Evolutionary conservation across 202 grass and related monocot genomes (phyloP).

Genomic region (Miscanthus sacchariflorus): DNA sequence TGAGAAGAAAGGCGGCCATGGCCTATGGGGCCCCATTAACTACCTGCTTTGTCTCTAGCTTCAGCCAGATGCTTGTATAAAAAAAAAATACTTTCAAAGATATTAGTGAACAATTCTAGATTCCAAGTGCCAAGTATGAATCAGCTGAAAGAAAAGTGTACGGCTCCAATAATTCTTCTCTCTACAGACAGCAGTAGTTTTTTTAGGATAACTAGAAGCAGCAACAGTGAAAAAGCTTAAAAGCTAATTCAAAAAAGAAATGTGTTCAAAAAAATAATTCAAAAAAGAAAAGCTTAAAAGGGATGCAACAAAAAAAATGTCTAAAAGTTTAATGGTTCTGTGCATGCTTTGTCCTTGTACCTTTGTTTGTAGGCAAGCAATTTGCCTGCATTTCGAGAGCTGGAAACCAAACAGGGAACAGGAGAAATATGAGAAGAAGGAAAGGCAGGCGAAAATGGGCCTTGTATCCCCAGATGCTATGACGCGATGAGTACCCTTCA

Average conservation of each 20-base stretch:
- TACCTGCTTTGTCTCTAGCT: background rate
- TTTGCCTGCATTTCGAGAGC: too few relatives aligned
- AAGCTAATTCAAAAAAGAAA: too few relatives aligned
- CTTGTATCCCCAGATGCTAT: too few relatives aligned
- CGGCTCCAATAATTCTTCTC: background rate
- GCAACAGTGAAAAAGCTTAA: background rate
- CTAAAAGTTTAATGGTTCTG: background rate
- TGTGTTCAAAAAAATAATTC: too few relatives aligned
- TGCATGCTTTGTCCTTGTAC: background rate
- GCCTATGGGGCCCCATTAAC: background rate
- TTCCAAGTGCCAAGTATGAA: background rate
- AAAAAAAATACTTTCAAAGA: background rate
- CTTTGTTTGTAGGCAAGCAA: too few relatives aligned
- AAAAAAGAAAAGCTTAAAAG: background rate
- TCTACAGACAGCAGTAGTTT: background rate
- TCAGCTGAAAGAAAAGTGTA: background rate
- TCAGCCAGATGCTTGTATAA: background rate
- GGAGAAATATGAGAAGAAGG: too few relatives aligned
- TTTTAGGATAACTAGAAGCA: background rate
- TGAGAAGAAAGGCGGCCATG: background rate
- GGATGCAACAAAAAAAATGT: background rate
- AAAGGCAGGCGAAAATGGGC: too few relatives aligned
- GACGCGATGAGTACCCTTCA: too few relatives aligned
- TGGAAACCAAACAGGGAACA: too few relatives aligned
- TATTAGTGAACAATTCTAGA: background rate